A percentile compares a stretch with the other conserved stretches of the same genome.
These are phyloP conservation scores for Agapanthus africanus DNA, from an alignment of 106 monocot species.

Conservation along the genomic window DNA sequence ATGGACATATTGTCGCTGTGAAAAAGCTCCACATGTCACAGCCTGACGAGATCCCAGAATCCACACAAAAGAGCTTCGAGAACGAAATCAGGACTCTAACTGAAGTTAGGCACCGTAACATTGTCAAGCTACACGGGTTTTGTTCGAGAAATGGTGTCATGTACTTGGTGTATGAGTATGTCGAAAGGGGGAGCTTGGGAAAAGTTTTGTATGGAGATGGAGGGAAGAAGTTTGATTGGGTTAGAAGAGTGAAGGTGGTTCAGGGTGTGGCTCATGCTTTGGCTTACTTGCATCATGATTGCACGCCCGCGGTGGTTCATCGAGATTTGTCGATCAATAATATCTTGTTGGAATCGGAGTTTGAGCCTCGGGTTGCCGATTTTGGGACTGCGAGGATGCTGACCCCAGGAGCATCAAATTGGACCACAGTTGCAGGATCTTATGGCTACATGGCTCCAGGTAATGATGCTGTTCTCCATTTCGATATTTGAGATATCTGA, in stretches of 20 bases:
- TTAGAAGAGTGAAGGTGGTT: constrained; percentile 44
- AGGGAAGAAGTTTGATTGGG: constrained; percentile 48
- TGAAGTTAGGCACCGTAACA: constrained; percentile 72
- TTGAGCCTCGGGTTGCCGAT: constrained; percentile 62
- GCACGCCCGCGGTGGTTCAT: constrained; percentile 55
- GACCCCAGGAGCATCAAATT: constrained; percentile 33
- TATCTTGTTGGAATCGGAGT: constrained; percentile 57
- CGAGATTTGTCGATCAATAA: constrained; percentile 68
- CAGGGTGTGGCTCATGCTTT: constrained; percentile 71
- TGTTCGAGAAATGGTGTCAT: constrained; percentile 39
- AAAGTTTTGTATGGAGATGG: constrained; percentile 61
- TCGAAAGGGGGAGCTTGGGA: constrained; percentile 58
- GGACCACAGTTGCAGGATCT: constrained; percentile 65
- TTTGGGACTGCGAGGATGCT: constrained; percentile 67
- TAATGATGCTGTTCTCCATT: constrained; percentile 11
- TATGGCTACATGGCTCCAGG: constrained; percentile 96
- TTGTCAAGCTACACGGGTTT: constrained; percentile 72
- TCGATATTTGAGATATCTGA: too few species aligned
- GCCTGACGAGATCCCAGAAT: constrained; percentile 18
- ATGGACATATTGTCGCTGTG: constrained; percentile 52
- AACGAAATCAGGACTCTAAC: constrained; percentile 71
- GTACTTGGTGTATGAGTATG: constrained; percentile 79
- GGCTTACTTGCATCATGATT: constrained; percentile 77
- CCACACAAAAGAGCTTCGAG: constrained; percentile 46
- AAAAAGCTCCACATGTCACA: constrained; percentile 44